Conservation (phyloP, 2,329 filamentous ascomycete species). For the Pleochaeta shiraiana region DNA sequence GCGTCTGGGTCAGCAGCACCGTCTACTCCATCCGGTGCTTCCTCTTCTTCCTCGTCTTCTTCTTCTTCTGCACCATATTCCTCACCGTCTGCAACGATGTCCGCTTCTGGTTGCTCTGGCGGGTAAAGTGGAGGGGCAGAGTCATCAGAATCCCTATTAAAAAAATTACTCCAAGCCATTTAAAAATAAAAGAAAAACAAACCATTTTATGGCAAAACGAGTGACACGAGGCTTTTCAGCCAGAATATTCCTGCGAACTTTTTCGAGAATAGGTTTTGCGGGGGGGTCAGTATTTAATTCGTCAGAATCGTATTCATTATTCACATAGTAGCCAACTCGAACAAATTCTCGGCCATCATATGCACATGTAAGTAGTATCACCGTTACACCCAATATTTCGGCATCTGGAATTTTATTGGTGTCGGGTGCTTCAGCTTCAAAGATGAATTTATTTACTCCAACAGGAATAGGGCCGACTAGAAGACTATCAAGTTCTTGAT, state of each 20-base stretch:
- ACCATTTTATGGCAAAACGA: slow-evolving; percentile 98
- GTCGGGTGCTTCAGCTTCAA: slow-evolving; percentile 85
- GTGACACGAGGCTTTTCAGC: slow-evolving; percentile 96
- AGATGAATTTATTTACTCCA: slow-evolving; percentile 96
- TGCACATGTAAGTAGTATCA: slow-evolving; percentile 86
- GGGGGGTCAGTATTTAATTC: slow-evolving; percentile 79
- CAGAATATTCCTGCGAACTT: slow-evolving; percentile 76
- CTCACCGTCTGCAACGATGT: slow-evolving; percentile 64
- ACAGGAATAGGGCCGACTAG: slow-evolving; percentile 95
- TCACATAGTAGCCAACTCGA: slow-evolving; percentile 96
- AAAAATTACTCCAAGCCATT: slow-evolving; percentile 11
- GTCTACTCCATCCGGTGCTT: slow-evolving; percentile 30
- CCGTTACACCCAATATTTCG: slow-evolving; percentile 91
- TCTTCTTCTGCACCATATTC: slow-evolving; percentile 82
- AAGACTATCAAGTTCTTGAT: slow-evolving; percentile 93
- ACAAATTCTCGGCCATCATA: slow-evolving; percentile 97
- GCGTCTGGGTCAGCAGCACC: slow-evolving; percentile 23
- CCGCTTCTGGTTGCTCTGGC: slow-evolving; percentile 92
- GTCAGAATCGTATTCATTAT: slow-evolving; percentile 94
- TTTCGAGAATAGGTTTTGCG: slow-evolving; percentile 78
- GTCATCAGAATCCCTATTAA: slow-evolving; percentile 77
- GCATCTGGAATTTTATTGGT: slow-evolving; percentile 78
- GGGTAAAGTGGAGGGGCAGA: slow-evolving; percentile 91
- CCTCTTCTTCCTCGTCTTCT: slow-evolving; percentile 49
- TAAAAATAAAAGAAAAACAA: slow-evolving; percentile 18